Percentiles rank a stretch among this genome's conserved stretches.
phyloP scores from a whole-genome alignment of 2,329 filamentous ascomycete genomes.

The Zymoseptoria tritici region DNA sequence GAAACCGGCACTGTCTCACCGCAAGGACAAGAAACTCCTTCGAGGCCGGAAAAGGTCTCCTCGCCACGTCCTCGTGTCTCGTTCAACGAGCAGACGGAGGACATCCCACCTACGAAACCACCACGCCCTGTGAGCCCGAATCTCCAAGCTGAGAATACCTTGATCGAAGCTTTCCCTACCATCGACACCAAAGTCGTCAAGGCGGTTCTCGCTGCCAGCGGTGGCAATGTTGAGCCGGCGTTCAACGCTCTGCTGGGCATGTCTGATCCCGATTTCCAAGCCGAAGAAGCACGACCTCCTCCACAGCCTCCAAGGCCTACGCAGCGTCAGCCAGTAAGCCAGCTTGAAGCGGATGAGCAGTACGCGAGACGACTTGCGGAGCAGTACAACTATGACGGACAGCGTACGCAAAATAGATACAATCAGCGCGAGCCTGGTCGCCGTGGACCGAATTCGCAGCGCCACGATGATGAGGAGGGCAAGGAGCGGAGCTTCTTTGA shows the following conservation, averaged over 20 bases:
- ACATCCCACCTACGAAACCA: conserved; percentile 66
- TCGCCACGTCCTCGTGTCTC: conserved; percentile 40
- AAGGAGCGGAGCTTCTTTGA: conserved; percentile 88
- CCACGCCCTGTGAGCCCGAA: conserved; percentile 73
- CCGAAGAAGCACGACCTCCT: conserved; percentile 57
- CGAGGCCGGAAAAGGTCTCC: conserved; percentile 33
- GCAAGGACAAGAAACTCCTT: conserved; percentile 30
- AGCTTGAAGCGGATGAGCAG: conserved; percentile 82
- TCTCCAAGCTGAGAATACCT: conserved; percentile 76
- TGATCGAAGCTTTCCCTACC: conserved; percentile 87
- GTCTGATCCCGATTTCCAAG: conserved; percentile 47
- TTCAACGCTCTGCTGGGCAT: conserved; percentile 84
- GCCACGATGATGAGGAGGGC: conserved; percentile 52
- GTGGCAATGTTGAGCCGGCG: conserved; percentile 80
- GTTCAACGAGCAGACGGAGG: conserved; percentile 43
- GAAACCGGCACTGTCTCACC: conserved; percentile 47
- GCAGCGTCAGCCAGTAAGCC: conserved; percentile 57
- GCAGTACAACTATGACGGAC: conserved; percentile 56
- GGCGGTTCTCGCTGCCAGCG: conserved; percentile 79
- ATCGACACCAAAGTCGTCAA: conserved; percentile 76
- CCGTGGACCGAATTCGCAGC: conserved; percentile 34
- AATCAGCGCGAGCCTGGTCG: conserved; percentile 31
- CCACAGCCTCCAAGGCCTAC: conserved; percentile 72
- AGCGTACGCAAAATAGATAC: conserved; percentile 21
- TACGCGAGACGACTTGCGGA: conserved; percentile 90